Percentiles rank a stretch among this genome's conserved stretches.
phyloP scores from a whole-genome alignment of 495 filamentous ascomycete species.

The Endocarpon pusillum region DNA sequence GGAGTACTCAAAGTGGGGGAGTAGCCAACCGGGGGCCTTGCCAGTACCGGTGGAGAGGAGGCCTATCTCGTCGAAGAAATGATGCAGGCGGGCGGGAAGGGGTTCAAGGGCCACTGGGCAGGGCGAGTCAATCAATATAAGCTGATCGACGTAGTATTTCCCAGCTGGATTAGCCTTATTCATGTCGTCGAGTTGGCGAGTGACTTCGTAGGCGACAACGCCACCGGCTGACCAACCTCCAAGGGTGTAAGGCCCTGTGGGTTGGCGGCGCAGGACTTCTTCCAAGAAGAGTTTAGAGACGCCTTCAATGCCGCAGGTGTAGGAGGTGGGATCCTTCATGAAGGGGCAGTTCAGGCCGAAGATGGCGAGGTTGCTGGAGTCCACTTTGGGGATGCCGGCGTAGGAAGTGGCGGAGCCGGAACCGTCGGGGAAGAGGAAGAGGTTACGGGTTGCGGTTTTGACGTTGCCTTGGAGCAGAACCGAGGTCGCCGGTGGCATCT shows the following conservation, averaged over 20 bases:
- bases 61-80: slow-evolving; percentile 64
- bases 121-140: slow-evolving; percentile 72
- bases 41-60: slow-evolving; percentile 52
- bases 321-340: slow-evolving; percentile 42
- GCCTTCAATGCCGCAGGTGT: slow-evolving; percentile 36
- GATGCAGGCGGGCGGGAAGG: slow-evolving; percentile 56
- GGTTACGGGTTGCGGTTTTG: slow-evolving; percentile 22
- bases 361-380: slow-evolving; percentile 33
- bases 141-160: slow-evolving; percentile 40
- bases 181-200: slow-evolving; percentile 49
- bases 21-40: slow-evolving; percentile 53
- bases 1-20: slow-evolving; percentile 67
- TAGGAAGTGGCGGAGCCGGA: slow-evolving; percentile 41
- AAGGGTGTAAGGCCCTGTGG: slow-evolving; percentile 51
- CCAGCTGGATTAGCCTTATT: slow-evolving; percentile 31
- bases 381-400: slow-evolving; percentile 37
- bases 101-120: slow-evolving; percentile 63
- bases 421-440: slow-evolving; percentile 35
- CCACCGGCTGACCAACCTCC: slow-evolving; percentile 78
- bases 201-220: slow-evolving; percentile 73
- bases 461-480: slow-evolving; percentile 33
- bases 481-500: slow-evolving; percentile 27
- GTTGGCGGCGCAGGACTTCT: slow-evolving; percentile 54
- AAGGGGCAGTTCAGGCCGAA: slow-evolving; percentile 51
- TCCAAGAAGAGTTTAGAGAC: slow-evolving; percentile 41